Conservation (phyloP, 129 eudicot species). For the Heracleum sosnowskyi region DNA sequence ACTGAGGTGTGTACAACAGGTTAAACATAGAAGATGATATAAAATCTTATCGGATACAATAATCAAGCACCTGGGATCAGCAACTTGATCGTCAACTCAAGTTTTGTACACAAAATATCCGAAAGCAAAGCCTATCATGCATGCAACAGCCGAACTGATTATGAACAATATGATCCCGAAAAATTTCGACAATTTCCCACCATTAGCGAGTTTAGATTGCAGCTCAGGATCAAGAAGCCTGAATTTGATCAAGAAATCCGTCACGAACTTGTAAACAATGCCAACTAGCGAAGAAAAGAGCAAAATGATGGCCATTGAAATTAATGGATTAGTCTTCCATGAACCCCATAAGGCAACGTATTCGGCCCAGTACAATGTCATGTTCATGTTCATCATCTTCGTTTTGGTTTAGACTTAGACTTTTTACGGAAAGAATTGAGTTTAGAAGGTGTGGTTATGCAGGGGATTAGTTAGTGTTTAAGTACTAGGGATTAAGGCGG, state of each 20-base stretch:
- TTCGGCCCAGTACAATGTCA: conserved; percentile 83
- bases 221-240: conserved; percentile 23
- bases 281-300: conserved; percentile 41
- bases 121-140: neutral
- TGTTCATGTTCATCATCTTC: conserved; percentile 94
- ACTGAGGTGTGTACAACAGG: no score
- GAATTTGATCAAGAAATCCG: conserved; percentile 57
- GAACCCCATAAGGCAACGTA: conserved; percentile 48
- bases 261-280: conserved; percentile 63
- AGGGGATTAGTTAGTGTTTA: no score
- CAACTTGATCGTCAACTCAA: neutral
- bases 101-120: neutral
- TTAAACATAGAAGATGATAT: no score
- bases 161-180: neutral
- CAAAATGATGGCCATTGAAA: conserved; percentile 32
- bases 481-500: neutral
- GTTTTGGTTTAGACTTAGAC: no score
- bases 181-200: neutral
- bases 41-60: neutral
- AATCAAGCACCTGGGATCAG: neutral
- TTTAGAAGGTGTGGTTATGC: neutral
- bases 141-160: neutral
- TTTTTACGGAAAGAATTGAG: neutral
- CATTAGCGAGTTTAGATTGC: neutral
- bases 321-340: conserved; percentile 60